Base-by-base conservation (phyloP, 345 rosid species). In the Lenwebbia sp. region DNA sequence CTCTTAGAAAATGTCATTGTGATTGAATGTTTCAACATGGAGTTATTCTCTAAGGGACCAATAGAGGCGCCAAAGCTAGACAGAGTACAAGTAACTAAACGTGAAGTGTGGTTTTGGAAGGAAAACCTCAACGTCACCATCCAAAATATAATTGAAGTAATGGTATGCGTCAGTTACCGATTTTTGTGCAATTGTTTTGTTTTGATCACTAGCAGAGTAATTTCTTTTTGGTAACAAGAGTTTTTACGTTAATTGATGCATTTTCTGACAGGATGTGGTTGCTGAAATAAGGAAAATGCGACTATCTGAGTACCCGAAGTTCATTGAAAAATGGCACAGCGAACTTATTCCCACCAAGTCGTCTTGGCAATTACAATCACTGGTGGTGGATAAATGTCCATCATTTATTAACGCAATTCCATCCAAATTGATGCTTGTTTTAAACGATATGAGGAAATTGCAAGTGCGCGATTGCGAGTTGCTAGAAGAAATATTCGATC, bases 401-500 rank as follows among this genome's bases (percentile, higher is more conserved):
- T 62, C 40, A 15, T 30, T 62, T 15, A 0, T 30, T 0, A 62
- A 62, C 0, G 41, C 41, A 6, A 62, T 62, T 7, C 23, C 75
- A 62, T 62, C 5, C 0, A 62, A 1, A 15, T 30, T 30, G 41
- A 62, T 62, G 23, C 75, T 30, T 7, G 10, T 15, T 4, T 1
- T 62, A 15, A 0, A 15, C 0, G 15, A 30, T 0, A 1, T 62
- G 2, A 7, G 47, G 8, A 0, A 0, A 0, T 30, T 62, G 23
- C 41, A 30, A 14, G 75, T 62, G 5, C 11, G 75, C 0, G 40
- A 62, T 14, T 62, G 75, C 0, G 0, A 62, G 40, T 13, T 1
- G 5, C 2, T 62, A 0, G 40, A 62, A 28, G 75, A 60, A 13
- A 60, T 60, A n/a, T 60, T 60, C 15, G 70, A 60, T 13, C 1